Evolutionary conservation across 2,329 filamentous ascomycete species (phyloP).

Genomic region (Cercospora nicotianae): DNA sequence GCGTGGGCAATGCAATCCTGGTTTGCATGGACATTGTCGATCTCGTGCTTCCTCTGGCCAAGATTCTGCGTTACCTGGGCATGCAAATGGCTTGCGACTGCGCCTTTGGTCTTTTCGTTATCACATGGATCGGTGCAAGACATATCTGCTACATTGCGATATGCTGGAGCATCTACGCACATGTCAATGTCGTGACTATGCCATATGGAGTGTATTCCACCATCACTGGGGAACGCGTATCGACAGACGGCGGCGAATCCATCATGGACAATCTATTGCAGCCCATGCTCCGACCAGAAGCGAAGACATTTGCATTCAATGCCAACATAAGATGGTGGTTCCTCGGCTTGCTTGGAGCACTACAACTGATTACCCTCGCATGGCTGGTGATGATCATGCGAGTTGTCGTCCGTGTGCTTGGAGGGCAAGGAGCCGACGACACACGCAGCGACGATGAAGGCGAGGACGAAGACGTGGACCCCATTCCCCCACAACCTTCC

Average conservation of each 20-base stretch:
- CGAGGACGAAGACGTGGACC: constrained; percentile 58
- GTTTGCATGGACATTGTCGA: constrained; percentile 94
- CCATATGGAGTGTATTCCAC: constrained; percentile 67
- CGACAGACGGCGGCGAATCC: constrained; percentile 49
- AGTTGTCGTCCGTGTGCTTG: constrained; percentile 77
- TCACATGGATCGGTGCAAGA: constrained; percentile 79
- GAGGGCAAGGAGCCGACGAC: constrained; percentile 77
- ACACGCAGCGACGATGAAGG: constrained; percentile 82
- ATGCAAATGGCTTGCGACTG: constrained; percentile 75
- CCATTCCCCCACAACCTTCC: constrained; percentile 27
- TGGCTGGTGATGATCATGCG: constrained; percentile 90
- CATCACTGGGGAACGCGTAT: constrained; percentile 56
- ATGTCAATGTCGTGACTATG: constrained; percentile 61
- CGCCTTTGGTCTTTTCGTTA: constrained; percentile 81
- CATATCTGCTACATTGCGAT: constrained; percentile 78
- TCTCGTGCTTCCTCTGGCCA: constrained; percentile 77
- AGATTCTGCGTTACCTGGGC: constrained; percentile 88
- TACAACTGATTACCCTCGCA: constrained; percentile 77
- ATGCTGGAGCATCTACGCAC: constrained; percentile 76
- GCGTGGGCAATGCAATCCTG: constrained; percentile 84
- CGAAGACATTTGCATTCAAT: constrained; percentile 74
- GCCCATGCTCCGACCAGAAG: constrained; percentile 70
- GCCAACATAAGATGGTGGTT: constrained; percentile 73
- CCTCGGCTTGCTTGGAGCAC: constrained; percentile 69
- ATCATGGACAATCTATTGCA: constrained; percentile 64